Evolutionary conservation across 192 early-diverging fungal species (phyloP), one percentile per base, ranked within the genome.

Genomic region (Jimgerdemannia flammicorona): DNA sequence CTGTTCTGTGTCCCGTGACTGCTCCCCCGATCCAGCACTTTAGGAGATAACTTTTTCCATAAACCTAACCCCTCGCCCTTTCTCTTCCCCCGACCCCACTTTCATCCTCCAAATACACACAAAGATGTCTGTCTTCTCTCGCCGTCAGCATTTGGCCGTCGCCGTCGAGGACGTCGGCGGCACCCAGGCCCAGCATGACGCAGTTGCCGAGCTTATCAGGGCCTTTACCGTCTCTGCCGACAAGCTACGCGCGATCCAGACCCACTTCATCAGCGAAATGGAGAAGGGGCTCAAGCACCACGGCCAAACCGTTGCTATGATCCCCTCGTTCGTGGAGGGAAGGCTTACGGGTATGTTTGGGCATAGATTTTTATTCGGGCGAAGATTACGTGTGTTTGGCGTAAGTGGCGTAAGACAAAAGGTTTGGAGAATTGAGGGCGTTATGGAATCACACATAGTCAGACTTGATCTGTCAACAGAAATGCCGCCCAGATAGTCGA

Each of bases 311-410:
- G 40, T 94, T 43, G 85, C 91, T 63, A 97, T 97, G 97, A 93
- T 99, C 80, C 93, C 97, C 10, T 96, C 95, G 19, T 97, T 88
- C 81, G 95, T 96, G 65, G 81, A 86, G 74, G 81, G 87, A 39
- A 83, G 90, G 19, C 91, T 94, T 14, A 91, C 88, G 29, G 95
- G 90, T 59, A 80, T 83, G 81, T 91, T 92, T 70, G 82, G 73
- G 41, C 91, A 92, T 49, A 80, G 84, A 17, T 91, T 81, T 76
- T 64, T 20, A 49, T 63, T 7, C 39, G 49, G 49, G 49, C 2
- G 49, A 59, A 14, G 49, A 1, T 29, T 29, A 29, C 29, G 29
- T 29, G 29, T 44, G 44, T 71, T 8, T 44, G n/a, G n/a, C 19
- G 44, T 18, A 70, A 70, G 40, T 40, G 69, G 44, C 69, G 69